These are phyloP conservation scores for Falciphora oryzae DNA, from an alignment of 2,329 filamentous ascomycete genomes.

Conservation along the genomic window DNA sequence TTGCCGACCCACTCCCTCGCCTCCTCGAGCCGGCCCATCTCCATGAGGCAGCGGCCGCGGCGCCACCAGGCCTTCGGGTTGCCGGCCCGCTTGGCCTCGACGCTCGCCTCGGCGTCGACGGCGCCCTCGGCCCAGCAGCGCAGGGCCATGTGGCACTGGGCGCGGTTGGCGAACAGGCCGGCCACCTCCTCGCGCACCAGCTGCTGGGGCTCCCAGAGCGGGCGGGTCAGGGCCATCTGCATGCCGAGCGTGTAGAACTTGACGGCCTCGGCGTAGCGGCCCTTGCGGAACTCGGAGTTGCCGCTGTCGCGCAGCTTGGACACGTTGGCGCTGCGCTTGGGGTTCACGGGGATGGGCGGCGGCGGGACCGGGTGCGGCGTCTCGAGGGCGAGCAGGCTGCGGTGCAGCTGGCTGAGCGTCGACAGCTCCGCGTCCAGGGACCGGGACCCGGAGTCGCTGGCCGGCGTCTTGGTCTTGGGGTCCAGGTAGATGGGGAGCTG, in stretches of 20 bases:
- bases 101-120: conserved; percentile 81
- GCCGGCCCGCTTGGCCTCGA: conserved; percentile 78
- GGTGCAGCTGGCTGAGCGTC: conserved; percentile 74
- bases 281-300: conserved; percentile 77
- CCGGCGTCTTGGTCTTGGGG: conserved; percentile 72
- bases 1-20: conserved; percentile 70
- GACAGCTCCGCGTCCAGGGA: conserved; percentile 60
- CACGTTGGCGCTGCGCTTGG: conserved; percentile 82
- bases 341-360: conserved; percentile 85
- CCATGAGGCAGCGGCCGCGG: conserved; percentile 73
- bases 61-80: conserved; percentile 97
- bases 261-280: conserved; percentile 66
- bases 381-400: conserved; percentile 60
- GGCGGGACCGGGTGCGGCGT: conserved; percentile 64
- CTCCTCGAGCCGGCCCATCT: conserved; percentile 87
- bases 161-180: conserved; percentile 76
- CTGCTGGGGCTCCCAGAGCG: conserved; percentile 80
- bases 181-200: conserved; percentile 81
- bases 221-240: conserved; percentile 78
- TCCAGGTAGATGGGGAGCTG: conserved; percentile 78
- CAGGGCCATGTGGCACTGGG: conserved; percentile 82
- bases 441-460: conserved; percentile 37
- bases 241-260: conserved; percentile 81
- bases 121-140: conserved; percentile 78
- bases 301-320: conserved; percentile 85